Base-by-base conservation (phyloP, 805 yeast species). In the Monosporozyma aquatica region DNA sequence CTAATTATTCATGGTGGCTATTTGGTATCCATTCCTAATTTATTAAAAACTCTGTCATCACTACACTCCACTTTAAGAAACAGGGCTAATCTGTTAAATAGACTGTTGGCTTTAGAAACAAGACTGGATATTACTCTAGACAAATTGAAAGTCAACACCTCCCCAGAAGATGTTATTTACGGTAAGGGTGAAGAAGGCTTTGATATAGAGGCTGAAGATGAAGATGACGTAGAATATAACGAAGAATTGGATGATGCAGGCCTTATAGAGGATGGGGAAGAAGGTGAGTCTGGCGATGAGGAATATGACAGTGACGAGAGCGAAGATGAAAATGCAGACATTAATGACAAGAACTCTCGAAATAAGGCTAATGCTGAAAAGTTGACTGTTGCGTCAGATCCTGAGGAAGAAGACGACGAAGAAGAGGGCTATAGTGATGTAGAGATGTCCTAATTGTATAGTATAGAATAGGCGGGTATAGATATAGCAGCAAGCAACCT, bases 1-100 rank as follows among this genome's bases (percentile, higher is more conserved):
- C 68, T 92, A 55, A 72, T 90, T 35, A 69, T 78, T 5, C 94
- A 87, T 59, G 97, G 97, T 37, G 86, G 85, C 1, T 74, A 80
- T 48, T 66, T 70, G 40, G 64, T 64, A 29, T 56, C 62, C 30
- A 57, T 67, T 29, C 68, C 69, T 43, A 68, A 76, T 43, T 69
- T 80, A 43, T 67, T 76, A 42, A 74, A 70, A 29, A 67, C 78
- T 18, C 65, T 87, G 45, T 75, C 81, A 9, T 66, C 78, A 1
- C 63, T 90, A 46, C 82, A 82, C 55, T 66, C 79, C 5, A 78
- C 84, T 3, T 66, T 92, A 30, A 66, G 71, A 14, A 74, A 76
- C 45, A 81, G 87, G 25, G 75, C 87, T 40, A 71, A 74, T 41
- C 69, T 83, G 20, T 66, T 92, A 47, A 82, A 87, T 11, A 76